Conservation (phyloP, 1,139 yeast genomes). For the Blastobotrys capitulatus region DNA sequence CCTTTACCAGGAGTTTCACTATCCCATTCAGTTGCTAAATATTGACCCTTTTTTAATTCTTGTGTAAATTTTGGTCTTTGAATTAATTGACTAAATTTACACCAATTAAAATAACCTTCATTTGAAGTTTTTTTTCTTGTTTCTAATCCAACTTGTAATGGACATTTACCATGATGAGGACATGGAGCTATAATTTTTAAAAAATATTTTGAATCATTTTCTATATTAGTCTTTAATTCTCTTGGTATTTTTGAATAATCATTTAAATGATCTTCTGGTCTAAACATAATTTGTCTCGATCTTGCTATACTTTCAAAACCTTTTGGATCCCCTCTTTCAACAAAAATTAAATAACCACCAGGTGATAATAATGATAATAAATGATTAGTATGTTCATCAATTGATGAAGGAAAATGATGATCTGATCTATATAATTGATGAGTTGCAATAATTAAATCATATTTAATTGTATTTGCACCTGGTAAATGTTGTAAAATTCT, state of each 20-base stretch:
- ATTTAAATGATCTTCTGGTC: slow-evolving; percentile 63
- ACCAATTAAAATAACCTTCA: slow-evolving; percentile 48
- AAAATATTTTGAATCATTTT: slow-evolving; percentile 9
- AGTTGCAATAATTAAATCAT: slow-evolving; percentile 80
- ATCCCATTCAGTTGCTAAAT: slow-evolving; percentile 71
- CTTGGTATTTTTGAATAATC: slow-evolving; percentile 66
- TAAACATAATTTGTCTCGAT: slow-evolving; percentile 80
- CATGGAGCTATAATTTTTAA: slow-evolving; percentile 74
- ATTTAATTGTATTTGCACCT: slow-evolving; percentile 30
- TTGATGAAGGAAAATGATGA: slow-evolving; percentile 55
- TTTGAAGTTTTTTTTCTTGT: slow-evolving; percentile 56
- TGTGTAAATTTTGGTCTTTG: slow-evolving; percentile 70
- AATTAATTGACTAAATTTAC: slow-evolving; percentile 69
- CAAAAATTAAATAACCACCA: slow-evolving; percentile 66
- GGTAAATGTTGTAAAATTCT: slow-evolving; percentile 19
- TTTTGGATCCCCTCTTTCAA: slow-evolving; percentile 85
- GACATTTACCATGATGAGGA: slow-evolving; percentile 82
- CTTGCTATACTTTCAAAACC: slow-evolving; percentile 88
- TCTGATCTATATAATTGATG: slow-evolving; percentile 67
- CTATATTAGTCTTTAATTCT: slow-evolving; percentile 53
- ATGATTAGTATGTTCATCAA: slow-evolving; percentile 62
- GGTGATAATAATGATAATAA: slow-evolving; percentile 62
- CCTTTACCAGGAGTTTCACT: slow-evolving; percentile 34
- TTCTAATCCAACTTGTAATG: slow-evolving; percentile 72
- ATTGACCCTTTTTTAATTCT: slow-evolving; percentile 79